Percentiles rank a stretch among this genome's conserved stretches.
phyloP scores from a whole-genome alignment of 139 green algal species.

The Bryopsis sp. region DNA sequence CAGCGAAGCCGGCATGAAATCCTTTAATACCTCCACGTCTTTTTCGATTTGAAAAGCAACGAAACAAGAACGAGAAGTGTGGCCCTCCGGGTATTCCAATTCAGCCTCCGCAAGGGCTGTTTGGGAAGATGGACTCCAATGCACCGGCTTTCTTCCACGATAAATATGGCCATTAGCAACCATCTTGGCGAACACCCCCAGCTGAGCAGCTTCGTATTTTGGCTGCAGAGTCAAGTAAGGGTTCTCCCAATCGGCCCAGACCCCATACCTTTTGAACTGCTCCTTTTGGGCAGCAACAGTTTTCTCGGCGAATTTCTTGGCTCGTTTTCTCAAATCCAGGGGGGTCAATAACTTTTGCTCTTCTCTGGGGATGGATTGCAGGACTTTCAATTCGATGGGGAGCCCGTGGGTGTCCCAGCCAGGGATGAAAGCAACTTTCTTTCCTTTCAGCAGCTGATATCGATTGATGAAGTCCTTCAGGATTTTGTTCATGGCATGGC shows the following conservation, averaged over 20 bases:
- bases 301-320: constrained; percentile 75
- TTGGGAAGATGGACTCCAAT: constrained; percentile 88
- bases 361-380: constrained; percentile 61
- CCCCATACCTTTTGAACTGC: constrained; percentile 91
- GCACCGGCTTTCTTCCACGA: constrained; percentile 88
- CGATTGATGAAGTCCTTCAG: constrained; percentile 96
- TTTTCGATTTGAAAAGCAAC: constrained; percentile 8
- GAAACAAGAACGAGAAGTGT: constrained; percentile 53
- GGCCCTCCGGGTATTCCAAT: constrained; percentile 96
- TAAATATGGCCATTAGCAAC: constrained; percentile 96
- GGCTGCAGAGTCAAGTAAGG: constrained; percentile 93
- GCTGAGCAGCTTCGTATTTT: constrained; percentile 82
- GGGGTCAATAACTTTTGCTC: constrained; percentile 60
- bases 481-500: constrained; percentile 98
- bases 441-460: constrained; percentile 39
- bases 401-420: constrained; percentile 98
- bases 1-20: constrained; percentile 27
- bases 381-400: constrained; percentile 97
- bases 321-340: constrained; percentile 77
- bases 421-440: constrained; percentile 62
- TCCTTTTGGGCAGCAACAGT: constrained; percentile 78
- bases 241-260: constrained; percentile 89
- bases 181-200: constrained; percentile 93
- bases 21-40: constrained; percentile 23
- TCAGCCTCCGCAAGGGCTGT: constrained; percentile 97